Evolutionary conservation across 2,329 filamentous ascomycete species (phyloP).

Genomic region (Fusarium mundagurra): DNA sequence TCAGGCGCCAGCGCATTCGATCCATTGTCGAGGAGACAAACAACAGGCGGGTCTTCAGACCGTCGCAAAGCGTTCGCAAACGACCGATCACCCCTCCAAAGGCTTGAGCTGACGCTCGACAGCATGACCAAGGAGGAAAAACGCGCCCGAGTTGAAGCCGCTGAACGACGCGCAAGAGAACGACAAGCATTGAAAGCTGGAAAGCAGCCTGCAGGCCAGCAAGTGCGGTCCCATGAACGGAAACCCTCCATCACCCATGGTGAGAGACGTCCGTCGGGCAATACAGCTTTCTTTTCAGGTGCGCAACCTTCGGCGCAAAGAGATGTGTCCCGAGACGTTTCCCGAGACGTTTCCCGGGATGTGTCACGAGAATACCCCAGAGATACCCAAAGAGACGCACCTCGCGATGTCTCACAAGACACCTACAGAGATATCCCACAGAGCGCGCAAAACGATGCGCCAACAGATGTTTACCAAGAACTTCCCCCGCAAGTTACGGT

Average conservation of each 20-base stretch:
- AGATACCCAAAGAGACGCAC: conserved; percentile 21
- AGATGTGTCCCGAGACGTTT: conserved; percentile 14
- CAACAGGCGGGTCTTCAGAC: conserved; percentile 52
- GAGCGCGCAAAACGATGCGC: conserved; percentile 20
- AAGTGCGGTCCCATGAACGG: conserved; percentile 38
- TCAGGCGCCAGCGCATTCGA: conserved; percentile 35
- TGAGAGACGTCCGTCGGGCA: conserved; percentile 28
- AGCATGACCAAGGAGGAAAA: conserved; percentile 98
- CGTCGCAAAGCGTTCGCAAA: conserved; percentile 73
- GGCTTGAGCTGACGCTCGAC: conserved; percentile 87
- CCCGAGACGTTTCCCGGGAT: neutral
- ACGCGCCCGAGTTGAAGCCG: conserved; percentile 82
- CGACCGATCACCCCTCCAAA: conserved; percentile 91
- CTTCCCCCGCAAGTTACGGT: conserved; percentile 22
- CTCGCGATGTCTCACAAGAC: conserved; percentile 18
- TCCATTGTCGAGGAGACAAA: conserved; percentile 50
- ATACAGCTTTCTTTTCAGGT: conserved; percentile 19
- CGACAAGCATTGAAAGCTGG: conserved; percentile 56
- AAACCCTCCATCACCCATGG: conserved; percentile 29
- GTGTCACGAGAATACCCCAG: conserved; percentile 9
- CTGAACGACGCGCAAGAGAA: conserved; percentile 78
- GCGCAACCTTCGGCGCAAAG: conserved; percentile 24
- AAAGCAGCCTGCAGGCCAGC: conserved; percentile 34
- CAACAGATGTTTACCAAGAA: conserved; percentile 30
- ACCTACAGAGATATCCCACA: conserved; percentile 14